Evolutionary conservation across 805 yeast species (phyloP), one percentile per base, ranked within the genome.

Genomic region (Sungouiozyma intestinalis): DNA sequence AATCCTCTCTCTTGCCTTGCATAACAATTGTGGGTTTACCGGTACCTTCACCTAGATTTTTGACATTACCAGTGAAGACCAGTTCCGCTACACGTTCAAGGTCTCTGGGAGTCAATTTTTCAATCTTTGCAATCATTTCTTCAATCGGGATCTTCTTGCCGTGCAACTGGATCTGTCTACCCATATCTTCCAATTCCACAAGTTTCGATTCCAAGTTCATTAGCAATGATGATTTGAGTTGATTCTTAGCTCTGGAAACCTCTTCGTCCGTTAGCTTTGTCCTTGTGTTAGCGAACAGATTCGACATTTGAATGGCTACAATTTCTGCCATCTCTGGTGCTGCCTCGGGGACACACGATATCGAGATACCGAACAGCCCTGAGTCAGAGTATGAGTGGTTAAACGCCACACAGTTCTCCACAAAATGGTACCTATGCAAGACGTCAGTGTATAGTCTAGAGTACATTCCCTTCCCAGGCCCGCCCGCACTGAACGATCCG

Each of bases 391-490:
- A 90, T 17, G 94, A 78, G 62, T 87, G 95, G 62, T 87, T 86
- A 66, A 88, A 87, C 6, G 94, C 76, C 53, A 79, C 69, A 60
- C 95, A 86, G 54, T 83, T 81, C 57, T 92, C 98, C 40, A 92
- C 79, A 59, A 82, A 88, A 33, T 94, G 94, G 58, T 83, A 85
- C 59, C 82, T 92, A 64, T 90, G 90, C 58, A 92, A 70, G 2
- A 92, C 95, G 52, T 87, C 77, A 0, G 95, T 85, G 67, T 87
- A 92, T 18, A 94, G 74, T 45, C 97, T 73, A 3, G 96, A 85
- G 60, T 87, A 92, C 97, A 92, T 88, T 3, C 98, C 98, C 63
- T 92, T 92, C 41, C 98, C 98, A 15, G 98, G 98, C 0, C 98
- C 98, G 50, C 98, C 98, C 8, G 98, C 97, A 16, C 94, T 81